Conservation (phyloP, 345 rosid genomes). For the Psidium friedrichsthalianum region DNA sequence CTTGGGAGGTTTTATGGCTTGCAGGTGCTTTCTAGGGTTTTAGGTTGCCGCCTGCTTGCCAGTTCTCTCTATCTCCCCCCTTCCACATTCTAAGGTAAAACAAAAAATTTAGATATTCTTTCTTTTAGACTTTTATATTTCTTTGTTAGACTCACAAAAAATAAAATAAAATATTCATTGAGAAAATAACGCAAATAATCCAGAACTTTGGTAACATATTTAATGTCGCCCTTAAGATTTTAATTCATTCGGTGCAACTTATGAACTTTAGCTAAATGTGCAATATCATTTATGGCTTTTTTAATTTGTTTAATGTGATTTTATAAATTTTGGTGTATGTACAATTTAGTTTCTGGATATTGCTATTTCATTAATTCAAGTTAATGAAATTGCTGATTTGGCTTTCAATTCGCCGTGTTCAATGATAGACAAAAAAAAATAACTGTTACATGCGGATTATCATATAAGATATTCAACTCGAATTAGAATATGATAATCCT, state of each 20-base stretch:
- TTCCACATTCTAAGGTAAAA: too few species aligned
- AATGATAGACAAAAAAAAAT: background rate
- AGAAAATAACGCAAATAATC: too few species aligned
- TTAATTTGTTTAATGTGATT: rapidly evolving
- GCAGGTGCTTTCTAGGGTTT: background rate
- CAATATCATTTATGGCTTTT: rapidly evolving
- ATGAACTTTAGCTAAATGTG: rapidly evolving
- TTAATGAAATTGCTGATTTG: rapidly evolving
- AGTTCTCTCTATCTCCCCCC: background rate
- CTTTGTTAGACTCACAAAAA: background rate
- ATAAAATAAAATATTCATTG: background rate
- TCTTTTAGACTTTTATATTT: background rate
- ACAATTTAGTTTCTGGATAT: rapidly evolving
- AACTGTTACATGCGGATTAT: too few species aligned
- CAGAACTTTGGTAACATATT: too few species aligned
- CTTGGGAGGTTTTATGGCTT: background rate
- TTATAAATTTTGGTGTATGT: rapidly evolving
- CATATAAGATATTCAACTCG: too few species aligned
- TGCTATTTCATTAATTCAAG: rapidly evolving
- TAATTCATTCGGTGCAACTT: background rate
- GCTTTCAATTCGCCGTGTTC: too few species aligned
- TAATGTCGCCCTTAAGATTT: too few species aligned
- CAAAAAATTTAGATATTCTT: background rate
- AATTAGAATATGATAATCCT: too few species aligned
- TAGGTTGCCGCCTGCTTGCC: background rate